These are phyloP conservation scores for Aurinia saxatilis DNA, from an alignment of 345 rosid genomes.

Conservation along the genomic window DNA sequence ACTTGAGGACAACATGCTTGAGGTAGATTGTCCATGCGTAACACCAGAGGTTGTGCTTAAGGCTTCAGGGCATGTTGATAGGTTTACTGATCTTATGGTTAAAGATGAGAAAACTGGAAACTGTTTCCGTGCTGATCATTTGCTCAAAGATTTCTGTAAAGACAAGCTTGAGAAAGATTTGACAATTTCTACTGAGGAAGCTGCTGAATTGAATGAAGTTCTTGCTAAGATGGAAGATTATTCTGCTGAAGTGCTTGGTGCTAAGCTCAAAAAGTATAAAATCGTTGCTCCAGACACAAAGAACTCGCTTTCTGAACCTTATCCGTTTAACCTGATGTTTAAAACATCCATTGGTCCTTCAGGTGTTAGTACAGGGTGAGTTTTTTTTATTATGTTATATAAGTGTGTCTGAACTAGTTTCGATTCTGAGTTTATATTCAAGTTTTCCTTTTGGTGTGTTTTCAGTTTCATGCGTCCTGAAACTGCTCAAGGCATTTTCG, in stretches of 20 bases:
- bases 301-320: conserved; percentile 85
- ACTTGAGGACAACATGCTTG: conserved; percentile 89
- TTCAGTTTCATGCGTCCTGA: conserved; percentile 95
- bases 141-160: conserved; percentile 81
- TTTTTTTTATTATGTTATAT: background rate
- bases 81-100: conserved; percentile 96
- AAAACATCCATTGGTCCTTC: conserved; percentile 97
- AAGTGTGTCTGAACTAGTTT: background rate
- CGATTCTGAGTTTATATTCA: background rate
- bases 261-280: conserved; percentile 71
- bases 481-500: conserved; percentile 98
- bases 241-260: conserved; percentile 70
- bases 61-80: conserved; percentile 98
- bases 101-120: conserved; percentile 85
- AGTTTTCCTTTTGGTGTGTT: background rate
- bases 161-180: conserved; percentile 89
- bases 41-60: conserved; percentile 90
- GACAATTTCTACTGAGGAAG: conserved; percentile 53
- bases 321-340: conserved; percentile 91
- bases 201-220: conserved; percentile 71
- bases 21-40: conserved; percentile 92
- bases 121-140: conserved; percentile 83
- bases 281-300: conserved; percentile 79
- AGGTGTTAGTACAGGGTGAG: conserved; percentile 74
- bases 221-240: conserved; percentile 81